Evolutionary conservation across 2,329 filamentous ascomycete genomes (phyloP).

Genomic region (Exophiala mesophila): DNA sequence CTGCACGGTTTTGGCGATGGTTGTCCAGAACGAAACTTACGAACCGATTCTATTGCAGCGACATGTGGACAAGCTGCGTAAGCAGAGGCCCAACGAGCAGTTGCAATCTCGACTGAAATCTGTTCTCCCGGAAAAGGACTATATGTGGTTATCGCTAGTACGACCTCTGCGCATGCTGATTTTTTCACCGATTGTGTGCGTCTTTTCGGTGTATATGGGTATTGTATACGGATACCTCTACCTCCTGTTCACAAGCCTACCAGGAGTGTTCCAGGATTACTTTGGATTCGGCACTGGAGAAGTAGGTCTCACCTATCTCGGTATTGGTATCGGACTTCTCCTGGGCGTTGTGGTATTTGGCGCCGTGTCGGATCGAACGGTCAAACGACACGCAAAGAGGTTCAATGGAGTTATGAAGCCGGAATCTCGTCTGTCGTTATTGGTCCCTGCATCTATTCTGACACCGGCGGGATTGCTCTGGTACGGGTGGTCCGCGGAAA

Average conservation of each 20-base stretch:
- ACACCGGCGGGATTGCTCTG: conserved; percentile 44
- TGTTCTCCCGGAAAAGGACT: neutral
- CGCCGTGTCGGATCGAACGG: conserved; percentile 39
- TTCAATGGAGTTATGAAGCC: conserved; percentile 33
- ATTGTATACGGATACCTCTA: conserved; percentile 57
- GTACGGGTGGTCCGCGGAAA: conserved; percentile 45
- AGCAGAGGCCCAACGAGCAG: conserved; percentile 32
- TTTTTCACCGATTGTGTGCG: conserved; percentile 55
- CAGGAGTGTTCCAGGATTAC: conserved; percentile 53
- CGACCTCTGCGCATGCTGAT: conserved; percentile 50
- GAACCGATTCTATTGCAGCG: conserved; percentile 54
- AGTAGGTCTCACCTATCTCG: conserved; percentile 56
- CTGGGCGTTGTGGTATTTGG: conserved; percentile 44
- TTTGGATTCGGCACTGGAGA: conserved; percentile 51
- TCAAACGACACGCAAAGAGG: conserved; percentile 27
- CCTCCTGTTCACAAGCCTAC: conserved; percentile 57
- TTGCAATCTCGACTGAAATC: conserved; percentile 34
- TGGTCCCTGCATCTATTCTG: conserved; percentile 45
- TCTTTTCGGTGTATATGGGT: conserved; percentile 48
- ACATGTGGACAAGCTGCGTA: conserved; percentile 46
- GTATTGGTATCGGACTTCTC: conserved; percentile 55
- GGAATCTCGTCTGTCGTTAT: conserved; percentile 52
- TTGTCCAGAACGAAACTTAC: conserved; percentile 57
- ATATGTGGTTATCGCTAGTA: conserved; percentile 35
- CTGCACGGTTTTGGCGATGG: conserved; percentile 53